A percentile compares a stretch with the other conserved stretches of the same genome.
Evolutionary conservation across 192 early-diverging fungal genomes (phyloP).

Genomic region (Allomyces javanicus): DNA sequence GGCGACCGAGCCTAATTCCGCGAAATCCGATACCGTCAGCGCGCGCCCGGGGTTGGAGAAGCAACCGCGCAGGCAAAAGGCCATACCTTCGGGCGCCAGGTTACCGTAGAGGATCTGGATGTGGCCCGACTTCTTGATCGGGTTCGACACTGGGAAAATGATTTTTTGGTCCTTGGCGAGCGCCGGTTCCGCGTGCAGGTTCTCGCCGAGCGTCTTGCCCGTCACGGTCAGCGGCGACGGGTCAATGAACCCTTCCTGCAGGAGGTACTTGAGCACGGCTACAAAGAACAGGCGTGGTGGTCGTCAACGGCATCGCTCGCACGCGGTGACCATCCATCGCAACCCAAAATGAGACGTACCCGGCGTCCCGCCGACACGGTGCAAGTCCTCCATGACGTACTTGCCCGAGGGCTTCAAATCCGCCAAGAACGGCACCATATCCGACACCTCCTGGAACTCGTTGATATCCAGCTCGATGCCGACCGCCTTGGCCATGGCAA

Average conservation of each 20-base stretch:
- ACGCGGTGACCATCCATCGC: too few species aligned
- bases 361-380: constrained; percentile 80
- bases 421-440: constrained; percentile 83
- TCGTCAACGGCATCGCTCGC: too few species aligned
- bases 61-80: not conserved
- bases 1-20: constrained; percentile 50
- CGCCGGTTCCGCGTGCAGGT: constrained; percentile 56
- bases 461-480: constrained; percentile 68
- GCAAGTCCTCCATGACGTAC: constrained; percentile 96
- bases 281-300: not conserved
- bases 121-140: constrained; percentile 89
- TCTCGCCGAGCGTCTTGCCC: constrained; percentile 90
- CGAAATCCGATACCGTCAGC: too few species aligned
- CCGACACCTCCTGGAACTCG: constrained; percentile 85
- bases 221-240: constrained; percentile 89
- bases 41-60: not conserved
- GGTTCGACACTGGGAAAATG: constrained; percentile 56
- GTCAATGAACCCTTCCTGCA: constrained; percentile 63
- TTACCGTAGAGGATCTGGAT: constrained; percentile 87
- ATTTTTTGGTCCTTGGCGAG: constrained; percentile 65
- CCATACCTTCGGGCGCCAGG: constrained; percentile 61
- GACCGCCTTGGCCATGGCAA: constrained; percentile 69
- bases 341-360: constrained; percentile 1
- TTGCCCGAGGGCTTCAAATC: constrained; percentile 96
- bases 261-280: constrained; percentile 80